Conservation (phyloP, 129 eudicot genomes). For the Escallonia herrerae region DNA sequence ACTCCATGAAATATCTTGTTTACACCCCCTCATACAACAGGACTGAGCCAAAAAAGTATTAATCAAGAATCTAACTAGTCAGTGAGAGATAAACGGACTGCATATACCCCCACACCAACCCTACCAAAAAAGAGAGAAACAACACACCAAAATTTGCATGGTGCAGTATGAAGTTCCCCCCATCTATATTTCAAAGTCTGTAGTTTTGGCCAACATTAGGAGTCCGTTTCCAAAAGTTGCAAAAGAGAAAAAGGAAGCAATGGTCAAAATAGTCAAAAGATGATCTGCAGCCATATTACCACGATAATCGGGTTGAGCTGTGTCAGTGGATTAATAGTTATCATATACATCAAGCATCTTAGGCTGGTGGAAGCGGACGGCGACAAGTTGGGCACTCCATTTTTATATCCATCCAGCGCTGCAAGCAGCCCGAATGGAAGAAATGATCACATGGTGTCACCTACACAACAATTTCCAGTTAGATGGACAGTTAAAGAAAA, state of each 20-base stretch:
- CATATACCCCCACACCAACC: no score
- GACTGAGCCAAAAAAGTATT: background rate
- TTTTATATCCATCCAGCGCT: conserved; percentile 98
- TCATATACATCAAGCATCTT: background rate
- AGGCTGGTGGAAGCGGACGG: conserved; percentile 95
- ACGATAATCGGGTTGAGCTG: conserved; percentile 15
- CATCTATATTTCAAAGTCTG: background rate
- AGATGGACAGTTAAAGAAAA: background rate
- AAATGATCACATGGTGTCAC: conserved; percentile 98
- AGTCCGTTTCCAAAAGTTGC: background rate
- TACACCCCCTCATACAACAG: background rate
- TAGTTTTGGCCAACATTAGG: background rate
- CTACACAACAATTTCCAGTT: conserved; percentile 26
- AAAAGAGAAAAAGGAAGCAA: background rate
- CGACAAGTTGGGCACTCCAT: conserved; percentile 99
- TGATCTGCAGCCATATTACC: conserved; percentile 9
- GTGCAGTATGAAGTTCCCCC: background rate
- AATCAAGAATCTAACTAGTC: background rate
- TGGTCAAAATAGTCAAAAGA: background rate
- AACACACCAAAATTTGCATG: no score
- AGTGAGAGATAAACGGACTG: no score
- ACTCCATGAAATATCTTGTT: background rate
- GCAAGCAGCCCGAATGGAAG: conserved; percentile 95
- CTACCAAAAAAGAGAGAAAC: no score
- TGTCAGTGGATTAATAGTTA: background rate